Evolutionary conservation across 306 rosid species (phyloP).

Genomic region (Castanea crenata): DNA sequence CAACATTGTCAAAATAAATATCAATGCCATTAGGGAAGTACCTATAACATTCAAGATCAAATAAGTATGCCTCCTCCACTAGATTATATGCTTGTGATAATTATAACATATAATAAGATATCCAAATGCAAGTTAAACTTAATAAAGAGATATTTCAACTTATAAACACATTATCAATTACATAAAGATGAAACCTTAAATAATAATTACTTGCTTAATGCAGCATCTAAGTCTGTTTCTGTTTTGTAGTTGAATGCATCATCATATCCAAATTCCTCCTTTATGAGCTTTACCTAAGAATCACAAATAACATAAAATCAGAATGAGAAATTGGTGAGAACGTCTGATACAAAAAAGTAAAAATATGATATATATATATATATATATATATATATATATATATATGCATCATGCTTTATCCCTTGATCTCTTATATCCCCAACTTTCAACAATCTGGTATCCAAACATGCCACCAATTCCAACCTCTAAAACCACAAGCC

Average conservation of each 20-base stretch:
- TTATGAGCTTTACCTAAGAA: constrained; percentile 53
- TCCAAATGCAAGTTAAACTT: neutral
- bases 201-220: constrained; percentile 42
- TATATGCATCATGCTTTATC: neutral
- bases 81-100: neutral
- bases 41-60: constrained; percentile 16
- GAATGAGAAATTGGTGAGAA: neutral
- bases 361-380: neutral
- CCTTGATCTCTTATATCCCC: neutral
- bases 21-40: constrained; percentile 64
- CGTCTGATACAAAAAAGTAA: neutral
- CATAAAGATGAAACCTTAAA: neutral
- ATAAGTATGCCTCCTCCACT: neutral
- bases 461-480: neutral
- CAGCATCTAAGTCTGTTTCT: constrained; percentile 54
- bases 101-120: neutral
- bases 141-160: neutral
- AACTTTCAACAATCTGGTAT: neutral
- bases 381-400: neutral
- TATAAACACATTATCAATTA: neutral
- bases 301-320: neutral
- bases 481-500: neutral
- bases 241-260: constrained; percentile 67
- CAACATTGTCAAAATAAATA: constrained; percentile 66
- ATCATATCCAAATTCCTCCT: constrained; percentile 68